Conservation (phyloP, 208 protist species). For the Leishmania aethiopica region DNA sequence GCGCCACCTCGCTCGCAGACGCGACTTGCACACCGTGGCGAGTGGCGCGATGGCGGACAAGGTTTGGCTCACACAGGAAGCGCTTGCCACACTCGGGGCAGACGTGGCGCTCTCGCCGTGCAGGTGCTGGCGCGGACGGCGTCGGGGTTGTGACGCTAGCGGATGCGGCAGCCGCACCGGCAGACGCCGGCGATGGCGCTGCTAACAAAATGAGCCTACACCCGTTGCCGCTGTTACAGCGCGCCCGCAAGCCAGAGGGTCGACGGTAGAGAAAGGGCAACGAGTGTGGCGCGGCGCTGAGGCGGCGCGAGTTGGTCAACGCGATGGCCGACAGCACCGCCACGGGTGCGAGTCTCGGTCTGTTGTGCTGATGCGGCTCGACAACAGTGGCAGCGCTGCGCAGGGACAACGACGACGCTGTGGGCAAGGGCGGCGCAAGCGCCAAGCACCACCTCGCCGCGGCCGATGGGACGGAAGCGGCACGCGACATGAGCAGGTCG, state of each 20-base stretch:
- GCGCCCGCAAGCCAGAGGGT: not conserved
- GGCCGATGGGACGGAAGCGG: not conserved
- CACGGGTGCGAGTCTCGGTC: not conserved
- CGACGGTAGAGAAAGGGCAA: not conserved
- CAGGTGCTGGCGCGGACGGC: not conserved
- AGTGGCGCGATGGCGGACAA: constrained; percentile 50
- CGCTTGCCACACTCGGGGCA: constrained; percentile 78
- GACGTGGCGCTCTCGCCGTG: constrained; percentile 11
- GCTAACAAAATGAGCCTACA: not conserved
- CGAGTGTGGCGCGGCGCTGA: not conserved
- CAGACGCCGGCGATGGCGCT: not conserved
- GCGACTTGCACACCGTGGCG: constrained; percentile 47
- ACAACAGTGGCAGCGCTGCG: not conserved
- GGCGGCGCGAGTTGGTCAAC: not conserved
- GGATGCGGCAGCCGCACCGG: not conserved
- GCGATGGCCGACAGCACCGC: not conserved
- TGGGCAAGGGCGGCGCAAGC: not conserved
- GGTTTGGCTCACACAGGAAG: constrained; percentile 52
- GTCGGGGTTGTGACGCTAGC: not conserved
- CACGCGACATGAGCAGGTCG: not conserved
- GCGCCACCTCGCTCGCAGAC: constrained; percentile 30
- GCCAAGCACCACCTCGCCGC: not conserved
- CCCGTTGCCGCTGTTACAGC: not conserved
- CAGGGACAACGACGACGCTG: not conserved
- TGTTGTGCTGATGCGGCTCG: not conserved